Conservation (phyloP, 2,329 filamentous ascomycete genomes). For the Thelonectria rubi region DNA sequence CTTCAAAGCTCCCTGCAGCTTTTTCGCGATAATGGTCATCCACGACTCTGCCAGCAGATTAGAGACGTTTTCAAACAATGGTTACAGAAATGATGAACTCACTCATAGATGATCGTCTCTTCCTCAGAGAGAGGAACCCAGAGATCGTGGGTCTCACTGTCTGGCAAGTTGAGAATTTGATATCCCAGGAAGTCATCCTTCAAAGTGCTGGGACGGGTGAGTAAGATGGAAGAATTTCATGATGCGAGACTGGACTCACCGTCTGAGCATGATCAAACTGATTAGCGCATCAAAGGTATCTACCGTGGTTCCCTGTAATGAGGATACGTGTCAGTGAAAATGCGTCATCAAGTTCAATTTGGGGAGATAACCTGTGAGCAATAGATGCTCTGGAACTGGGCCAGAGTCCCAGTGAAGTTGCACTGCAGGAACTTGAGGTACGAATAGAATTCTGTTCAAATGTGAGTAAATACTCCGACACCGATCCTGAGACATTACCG, state of each 20-base stretch:
- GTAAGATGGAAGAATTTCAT: not conserved
- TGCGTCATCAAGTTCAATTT: not conserved
- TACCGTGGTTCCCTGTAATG: conserved; percentile 22
- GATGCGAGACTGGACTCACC: conserved; percentile 28
- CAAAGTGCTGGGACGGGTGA: conserved; percentile 33
- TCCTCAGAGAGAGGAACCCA: conserved; percentile 38
- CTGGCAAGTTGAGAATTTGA: conserved; percentile 40
- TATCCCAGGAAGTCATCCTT: conserved; percentile 42
- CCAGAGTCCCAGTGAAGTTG: conserved; percentile 6
- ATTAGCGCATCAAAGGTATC: conserved; percentile 33
- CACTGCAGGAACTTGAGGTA: conserved; percentile 47
- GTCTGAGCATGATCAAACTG: conserved; percentile 42
- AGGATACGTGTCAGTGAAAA: not conserved
- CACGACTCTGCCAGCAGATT: not conserved
- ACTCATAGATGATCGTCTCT: conserved; percentile 43
- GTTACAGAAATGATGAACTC: conserved; percentile 7
- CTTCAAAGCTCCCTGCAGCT: not conserved
- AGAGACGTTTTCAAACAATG: not conserved
- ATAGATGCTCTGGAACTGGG: conserved; percentile 31
- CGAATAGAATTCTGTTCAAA: conserved; percentile 46
- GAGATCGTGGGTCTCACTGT: conserved; percentile 26
- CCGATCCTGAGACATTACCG: conserved; percentile 36
- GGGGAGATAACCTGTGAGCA: conserved; percentile 25
- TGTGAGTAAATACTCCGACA: not conserved
- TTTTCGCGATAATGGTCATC: conserved; percentile 1